These are phyloP conservation scores for Tuber borchii DNA, from an alignment of 495 filamentous ascomycete species.

Conservation along the genomic window DNA sequence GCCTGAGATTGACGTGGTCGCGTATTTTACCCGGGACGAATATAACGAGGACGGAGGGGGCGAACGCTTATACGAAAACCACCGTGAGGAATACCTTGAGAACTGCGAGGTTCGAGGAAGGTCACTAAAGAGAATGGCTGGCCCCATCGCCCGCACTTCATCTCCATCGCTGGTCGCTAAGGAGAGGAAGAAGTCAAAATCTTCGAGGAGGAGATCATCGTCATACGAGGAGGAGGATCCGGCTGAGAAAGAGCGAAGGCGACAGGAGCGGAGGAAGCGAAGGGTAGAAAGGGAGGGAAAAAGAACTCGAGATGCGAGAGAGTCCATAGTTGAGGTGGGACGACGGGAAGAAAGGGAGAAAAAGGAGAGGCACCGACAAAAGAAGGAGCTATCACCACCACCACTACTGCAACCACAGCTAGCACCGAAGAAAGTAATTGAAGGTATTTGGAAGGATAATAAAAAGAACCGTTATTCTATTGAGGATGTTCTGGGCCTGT, in stretches of 20 bases:
- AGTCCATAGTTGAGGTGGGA: constrained; percentile 25
- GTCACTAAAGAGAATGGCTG: constrained; percentile 19
- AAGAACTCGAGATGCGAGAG: constrained; percentile 12
- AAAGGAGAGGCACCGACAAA: constrained; percentile 20
- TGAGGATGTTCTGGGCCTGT: neutral
- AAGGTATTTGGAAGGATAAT: neutral
- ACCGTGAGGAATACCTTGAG: neutral
- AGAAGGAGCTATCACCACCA: constrained; percentile 11
- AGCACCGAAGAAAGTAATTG: neutral
- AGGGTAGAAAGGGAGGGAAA: constrained; percentile 34
- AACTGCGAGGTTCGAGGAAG: constrained; percentile 27
- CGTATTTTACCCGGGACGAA: constrained; percentile 25
- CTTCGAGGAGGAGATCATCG: constrained; percentile 26
- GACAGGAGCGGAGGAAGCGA: constrained; percentile 33
- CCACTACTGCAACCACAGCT: neutral
- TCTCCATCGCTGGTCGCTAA: constrained; percentile 4
- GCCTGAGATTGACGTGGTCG: constrained; percentile 19
- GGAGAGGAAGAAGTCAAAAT: constrained; percentile 29
- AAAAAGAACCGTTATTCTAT: neutral
- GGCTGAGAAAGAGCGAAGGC: constrained; percentile 34
- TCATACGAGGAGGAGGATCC: constrained; percentile 24
- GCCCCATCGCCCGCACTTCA: constrained; percentile 22
- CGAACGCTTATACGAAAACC: constrained; percentile 6
- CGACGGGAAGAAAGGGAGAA: constrained; percentile 19
- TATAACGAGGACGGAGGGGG: constrained; percentile 14